Evolutionary conservation across 2,329 filamentous ascomycete species (phyloP).

Genomic region (Pestalotiopsis fici): DNA sequence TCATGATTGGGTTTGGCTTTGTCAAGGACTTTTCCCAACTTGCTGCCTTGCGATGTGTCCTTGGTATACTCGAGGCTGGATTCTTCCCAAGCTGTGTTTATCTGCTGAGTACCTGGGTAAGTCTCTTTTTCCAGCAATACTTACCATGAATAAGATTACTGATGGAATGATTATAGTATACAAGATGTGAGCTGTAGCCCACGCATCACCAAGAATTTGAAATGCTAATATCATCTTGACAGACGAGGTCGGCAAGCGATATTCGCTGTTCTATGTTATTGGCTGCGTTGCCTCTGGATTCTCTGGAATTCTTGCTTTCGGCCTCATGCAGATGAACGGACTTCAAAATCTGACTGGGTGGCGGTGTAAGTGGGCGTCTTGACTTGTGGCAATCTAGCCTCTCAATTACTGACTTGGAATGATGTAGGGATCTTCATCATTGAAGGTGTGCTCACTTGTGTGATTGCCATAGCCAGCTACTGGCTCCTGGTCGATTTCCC

Average conservation of each 20-base stretch:
- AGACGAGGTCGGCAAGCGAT: conserved; percentile 71
- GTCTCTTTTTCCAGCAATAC: not conserved
- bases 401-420: not conserved
- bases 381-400: not conserved
- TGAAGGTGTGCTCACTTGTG: conserved; percentile 54
- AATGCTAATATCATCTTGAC: not conserved
- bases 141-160: not conserved
- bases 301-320: conserved; percentile 69
- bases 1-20: conserved; percentile 69
- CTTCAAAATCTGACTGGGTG: conserved; percentile 56
- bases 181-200: conserved; percentile 49
- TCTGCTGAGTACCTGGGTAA: conserved; percentile 44
- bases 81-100: conserved; percentile 74
- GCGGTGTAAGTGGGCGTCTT: conserved; percentile 62
- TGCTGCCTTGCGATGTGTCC: conserved; percentile 55
- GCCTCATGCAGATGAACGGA: conserved; percentile 66
- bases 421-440: conserved; percentile 29
- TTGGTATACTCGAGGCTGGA: conserved; percentile 68
- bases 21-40: conserved; percentile 51
- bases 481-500: conserved; percentile 53
- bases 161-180: conserved; percentile 46
- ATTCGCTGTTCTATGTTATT: conserved; percentile 69
- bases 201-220: not conserved
- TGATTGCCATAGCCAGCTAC: conserved; percentile 38
- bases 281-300: conserved; percentile 68